Conservation (phyloP, 371 early-diverging fungal species). For the Actinomortierella wolfii region DNA sequence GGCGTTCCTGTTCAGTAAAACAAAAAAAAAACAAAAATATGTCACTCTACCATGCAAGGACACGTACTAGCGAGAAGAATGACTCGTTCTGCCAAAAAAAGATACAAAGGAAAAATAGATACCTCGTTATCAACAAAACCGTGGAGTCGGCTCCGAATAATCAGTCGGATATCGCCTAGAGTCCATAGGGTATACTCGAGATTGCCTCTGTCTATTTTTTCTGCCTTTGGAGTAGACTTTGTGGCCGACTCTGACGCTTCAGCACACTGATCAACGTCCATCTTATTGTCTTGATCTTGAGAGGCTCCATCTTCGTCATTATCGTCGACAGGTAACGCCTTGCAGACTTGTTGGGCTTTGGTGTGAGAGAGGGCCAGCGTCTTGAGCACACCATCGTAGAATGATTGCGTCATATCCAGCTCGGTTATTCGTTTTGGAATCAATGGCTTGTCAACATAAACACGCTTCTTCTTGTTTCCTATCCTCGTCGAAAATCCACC, state of each 20-base stretch:
- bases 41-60: too few species aligned
- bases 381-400: constrained; percentile 39
- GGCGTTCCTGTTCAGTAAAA: constrained; percentile 15
- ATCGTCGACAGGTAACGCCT: too few species aligned
- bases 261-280: too few species aligned
- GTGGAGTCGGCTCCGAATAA: constrained; percentile 38
- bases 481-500: not conserved
- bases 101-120: too few species aligned
- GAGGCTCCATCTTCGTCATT: too few species aligned
- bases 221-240: not conserved
- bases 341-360: not conserved
- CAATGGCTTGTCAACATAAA: constrained; percentile 42
- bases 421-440: constrained; percentile 31
- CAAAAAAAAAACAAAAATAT: not conserved
- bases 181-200: constrained; percentile 44
- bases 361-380: constrained; percentile 10
- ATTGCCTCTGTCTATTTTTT: constrained; percentile 2
- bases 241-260: too few species aligned
- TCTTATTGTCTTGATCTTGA: too few species aligned
- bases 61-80: too few species aligned
- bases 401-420: constrained; percentile 32
- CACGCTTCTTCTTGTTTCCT: constrained; percentile 29
- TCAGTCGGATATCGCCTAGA: constrained; percentile 26
- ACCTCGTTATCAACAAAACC: constrained; percentile 30
- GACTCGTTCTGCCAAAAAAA: too few species aligned